Evolutionary conservation across 139 green algal genomes (phyloP), one percentile per base, ranked within the genome.

Genomic region (Haematococcus lacustris): DNA sequence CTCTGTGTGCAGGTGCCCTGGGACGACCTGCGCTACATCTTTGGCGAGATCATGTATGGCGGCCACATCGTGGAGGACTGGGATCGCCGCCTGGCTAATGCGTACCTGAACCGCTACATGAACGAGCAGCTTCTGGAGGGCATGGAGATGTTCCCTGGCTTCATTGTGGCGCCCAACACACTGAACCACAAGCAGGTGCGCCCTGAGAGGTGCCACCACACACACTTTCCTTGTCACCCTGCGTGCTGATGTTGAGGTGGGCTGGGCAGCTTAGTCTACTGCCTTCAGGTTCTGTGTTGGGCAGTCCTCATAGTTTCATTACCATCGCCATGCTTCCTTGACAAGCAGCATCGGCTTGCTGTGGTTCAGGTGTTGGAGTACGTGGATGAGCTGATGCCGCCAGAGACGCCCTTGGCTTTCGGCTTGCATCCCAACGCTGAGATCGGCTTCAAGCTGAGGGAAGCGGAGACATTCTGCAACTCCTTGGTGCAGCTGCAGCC

Each of bases 1-100:
- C n/a, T n/a, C n/a, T n/a, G n/a, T n/a, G n/a, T 33, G 1, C 76
- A 86, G 80, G 86, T 95, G 51, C 90, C 90, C 9, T 95, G 90
- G 90, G 89, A 94, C 25, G 90, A 94, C 68, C 82, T 94, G 71
- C 78, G 89, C 5, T 97, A 97, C 85, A 91, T 97, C 70, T 91
- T 95, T 85, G 93, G 93, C 30, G 93, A 97, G 81, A 97, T 97
- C 78, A 95, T 97, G 88, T 97, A 97, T 71, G 93, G 93, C 25
- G 93, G 93, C 5, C 93, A 97, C 85, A 91, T 97, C 35, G 92
- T 97, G 65, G 93, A 97, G 73, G 91, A 94, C 75, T 96, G 89
- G 88, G 93, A 97, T 75, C 76, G 93, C n/a, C 89, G 91, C 50
- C 86, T 96, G 28, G 79, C 85, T 17, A 87, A 78, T 50, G 83